Base-by-base conservation (phyloP, 495 filamentous ascomycete species). In the Penicillium bialowiezense region DNA sequence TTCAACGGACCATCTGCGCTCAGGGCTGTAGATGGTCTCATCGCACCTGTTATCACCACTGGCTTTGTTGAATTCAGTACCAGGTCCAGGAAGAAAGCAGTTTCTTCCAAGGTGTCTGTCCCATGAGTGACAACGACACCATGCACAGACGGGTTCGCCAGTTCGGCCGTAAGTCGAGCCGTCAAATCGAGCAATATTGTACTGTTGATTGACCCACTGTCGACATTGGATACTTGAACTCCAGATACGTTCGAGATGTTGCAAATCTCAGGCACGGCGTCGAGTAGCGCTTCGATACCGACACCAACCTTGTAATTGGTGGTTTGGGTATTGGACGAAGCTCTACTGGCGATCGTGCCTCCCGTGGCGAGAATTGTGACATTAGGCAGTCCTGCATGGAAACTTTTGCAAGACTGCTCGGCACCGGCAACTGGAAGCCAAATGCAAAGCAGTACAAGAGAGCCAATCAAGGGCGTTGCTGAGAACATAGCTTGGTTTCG, bases 211-310 rank as follows among this genome's bases (percentile, higher is more conserved):
- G 41, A 44, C 20, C 23, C 41, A 12, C 26, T 44, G 15, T 44
- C 41, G 12, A 44, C 41, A 17, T 44, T 44, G 14, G 41, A 44
- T 4, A 44, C 26, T 33, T 44, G 24, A 13, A 29, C 17, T 19
- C 41, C 41, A 5, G 41, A 32, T 6, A 44, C 26, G 20, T 44
- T 44, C 18, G 41, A 31, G 3, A 44, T 44, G n/a, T 44, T 3
- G 41, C 41, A 44, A 31, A 44, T 14, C 24, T 44, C 41, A 5
- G 41, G 41, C 26, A 44, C 41, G 15, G 41, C 41, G 5, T 31
- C 24, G n/a, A 44, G 26, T 31, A 44, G n/a, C 5, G 41, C 24
- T 8, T 44, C 41, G 7, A 44, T 32, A 17, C 26, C 33, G n/a
- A 44, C 28, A 6, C 41, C 28, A 8, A 44, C 41, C 19, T 44